Percentiles rank a stretch among this genome's conserved stretches.
Evolutionary conservation across 2,329 filamentous ascomycete genomes (phyloP).

Genomic region (Penicillium sp.): DNA sequence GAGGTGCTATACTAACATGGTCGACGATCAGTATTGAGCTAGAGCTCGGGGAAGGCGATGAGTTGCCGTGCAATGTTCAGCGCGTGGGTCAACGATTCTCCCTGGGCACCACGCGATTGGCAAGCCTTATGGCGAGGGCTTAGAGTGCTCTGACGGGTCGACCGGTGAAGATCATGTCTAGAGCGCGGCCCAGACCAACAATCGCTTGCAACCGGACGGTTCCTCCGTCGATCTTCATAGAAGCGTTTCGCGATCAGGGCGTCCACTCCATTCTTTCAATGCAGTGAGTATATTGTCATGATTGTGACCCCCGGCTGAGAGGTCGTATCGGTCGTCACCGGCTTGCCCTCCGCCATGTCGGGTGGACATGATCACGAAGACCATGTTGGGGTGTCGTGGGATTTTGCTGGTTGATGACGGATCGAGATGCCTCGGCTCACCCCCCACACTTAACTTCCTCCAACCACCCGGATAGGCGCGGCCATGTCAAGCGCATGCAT

Average conservation of each 20-base stretch:
- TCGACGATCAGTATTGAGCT: conserved; percentile 52
- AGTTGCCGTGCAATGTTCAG: conserved; percentile 48
- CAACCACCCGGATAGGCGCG: conserved; percentile 15
- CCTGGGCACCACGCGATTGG: conserved; percentile 53
- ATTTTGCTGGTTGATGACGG: too few species aligned
- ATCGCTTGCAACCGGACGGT: conserved; percentile 54
- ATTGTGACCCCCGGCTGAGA: conserved; percentile 48
- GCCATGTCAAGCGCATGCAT: conserved; percentile 33
- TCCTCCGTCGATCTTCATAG: conserved; percentile 51
- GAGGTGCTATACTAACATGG: conserved; percentile 53
- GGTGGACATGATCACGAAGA: neutral
- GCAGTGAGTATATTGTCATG: conserved; percentile 55
- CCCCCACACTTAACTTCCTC: conserved; percentile 16
- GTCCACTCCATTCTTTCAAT: conserved; percentile 55
- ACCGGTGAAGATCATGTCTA: conserved; percentile 59
- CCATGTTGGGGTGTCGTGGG: neutral
- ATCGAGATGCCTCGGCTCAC: conserved; percentile 9
- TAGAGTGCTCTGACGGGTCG: conserved; percentile 50
- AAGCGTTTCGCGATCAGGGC: conserved; percentile 49
- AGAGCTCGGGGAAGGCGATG: conserved; percentile 51
- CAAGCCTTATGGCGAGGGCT: conserved; percentile 53
- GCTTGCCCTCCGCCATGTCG: conserved; percentile 4
- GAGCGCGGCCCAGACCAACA: conserved; percentile 52
- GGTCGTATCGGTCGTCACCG: conserved; percentile 9
- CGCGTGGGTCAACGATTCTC: conserved; percentile 51